Base-by-base conservation (phyloP, 2,329 filamentous ascomycete species). In the Cladobotryum protrusum region DNA sequence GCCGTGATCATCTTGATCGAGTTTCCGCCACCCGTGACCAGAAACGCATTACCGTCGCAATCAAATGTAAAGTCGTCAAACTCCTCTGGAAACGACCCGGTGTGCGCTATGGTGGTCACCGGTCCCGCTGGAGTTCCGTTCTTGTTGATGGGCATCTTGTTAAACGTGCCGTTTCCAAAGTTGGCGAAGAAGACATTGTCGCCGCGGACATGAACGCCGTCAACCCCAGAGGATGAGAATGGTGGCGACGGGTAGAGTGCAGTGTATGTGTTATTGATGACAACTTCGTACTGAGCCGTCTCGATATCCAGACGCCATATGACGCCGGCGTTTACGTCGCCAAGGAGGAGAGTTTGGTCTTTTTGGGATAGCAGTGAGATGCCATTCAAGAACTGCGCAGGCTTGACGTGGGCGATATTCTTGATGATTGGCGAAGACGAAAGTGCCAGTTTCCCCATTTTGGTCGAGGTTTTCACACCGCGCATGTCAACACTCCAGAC, bases 331-430 rank as follows among this genome's bases (percentile, higher is more conserved):
- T 57, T 55, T 4, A 55, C 45, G 41, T 63, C 61, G 7, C 52
- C 53, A 2, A 58, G 47, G 6, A 63, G 57, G n/a, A 62, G 43
- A 11, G 55, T 43, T 9, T 46, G 35, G 3, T 54, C 50, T 7
- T 54, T 46, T 1, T 57, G 40, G 0, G 56, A 47, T 4, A 57
- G 17, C 2, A 57, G 50, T 11, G 56, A 53, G 45, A 64, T 53
- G 18, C 63, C 62, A 42, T 65, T 61, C 6, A 61, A 54, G 33
- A 63, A 61, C 17, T 53, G 52, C 5, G 59, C 59, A 42, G 59
- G 15, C 44, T 56, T 18, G 45, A 62, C 24, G 48, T 54, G 17
- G 19, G 56, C 41, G 45, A 57, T 39, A 52, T 58, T 48, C 29
- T 59, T 35, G 49, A 63, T 46, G 18, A 52, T 37, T 4, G 57